phyloP scores from a whole-genome alignment of 2,329 filamentous ascomycete species.

The Pseudocercospora eumusae region DNA sequence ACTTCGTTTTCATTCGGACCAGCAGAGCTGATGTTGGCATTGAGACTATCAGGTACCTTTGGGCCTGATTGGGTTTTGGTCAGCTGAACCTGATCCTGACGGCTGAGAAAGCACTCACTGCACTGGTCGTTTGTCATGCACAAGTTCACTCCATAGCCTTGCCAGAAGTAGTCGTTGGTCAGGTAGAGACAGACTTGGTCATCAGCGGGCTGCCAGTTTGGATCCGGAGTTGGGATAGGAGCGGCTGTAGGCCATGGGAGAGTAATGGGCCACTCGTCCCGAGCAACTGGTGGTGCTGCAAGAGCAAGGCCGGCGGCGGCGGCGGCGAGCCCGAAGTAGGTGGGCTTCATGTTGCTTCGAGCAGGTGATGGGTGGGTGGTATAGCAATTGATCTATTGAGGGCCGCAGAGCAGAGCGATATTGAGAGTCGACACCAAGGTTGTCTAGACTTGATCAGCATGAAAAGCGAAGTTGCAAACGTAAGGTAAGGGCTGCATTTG shows the following conservation, averaged over 20 bases:
- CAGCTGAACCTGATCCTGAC: neutral
- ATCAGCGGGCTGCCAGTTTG: constrained; percentile 7
- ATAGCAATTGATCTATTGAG: neutral
- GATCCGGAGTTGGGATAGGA: neutral
- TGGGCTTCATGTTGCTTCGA: constrained; percentile 6
- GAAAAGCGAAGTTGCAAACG: neutral
- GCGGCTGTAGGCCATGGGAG: constrained; percentile 1
- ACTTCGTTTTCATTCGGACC: constrained; percentile 7
- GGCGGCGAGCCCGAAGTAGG: neutral
- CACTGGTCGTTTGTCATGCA: constrained; percentile 13
- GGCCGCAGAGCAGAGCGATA: neutral
- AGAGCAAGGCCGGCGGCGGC: neutral
- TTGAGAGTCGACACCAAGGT: neutral
- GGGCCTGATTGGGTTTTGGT: constrained; percentile 1
- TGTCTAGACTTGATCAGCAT: neutral
- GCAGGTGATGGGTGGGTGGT: neutral
- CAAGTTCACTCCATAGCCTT: constrained; percentile 17
- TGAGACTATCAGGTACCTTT: constrained; percentile 15
- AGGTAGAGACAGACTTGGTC: constrained; percentile 19
- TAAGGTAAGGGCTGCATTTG: constrained; percentile 4
- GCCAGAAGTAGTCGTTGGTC: constrained; percentile 17
- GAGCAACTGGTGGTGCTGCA: constrained; percentile 9
- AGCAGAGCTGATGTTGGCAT: constrained; percentile 15
- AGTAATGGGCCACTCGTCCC: constrained; percentile 10
- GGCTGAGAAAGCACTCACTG: constrained; percentile 8